Evolutionary conservation across 2,329 filamentous ascomycete species (phyloP).

Genomic region (Geoglossum cookeanum): DNA sequence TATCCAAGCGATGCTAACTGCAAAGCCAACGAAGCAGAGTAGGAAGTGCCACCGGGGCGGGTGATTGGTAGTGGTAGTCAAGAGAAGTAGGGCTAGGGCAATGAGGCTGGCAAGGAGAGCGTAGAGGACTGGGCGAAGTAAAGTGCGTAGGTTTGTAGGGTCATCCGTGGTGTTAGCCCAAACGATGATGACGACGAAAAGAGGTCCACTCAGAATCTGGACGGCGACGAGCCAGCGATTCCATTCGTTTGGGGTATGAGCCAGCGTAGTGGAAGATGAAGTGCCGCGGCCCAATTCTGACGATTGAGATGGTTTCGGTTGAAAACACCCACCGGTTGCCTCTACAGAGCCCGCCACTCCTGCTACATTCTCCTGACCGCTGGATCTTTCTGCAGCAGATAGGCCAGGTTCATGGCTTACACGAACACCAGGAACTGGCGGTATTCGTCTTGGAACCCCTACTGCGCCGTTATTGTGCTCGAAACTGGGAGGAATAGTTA

Average conservation of each 20-base stretch:
- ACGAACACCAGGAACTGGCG: neutral
- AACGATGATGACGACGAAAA: conserved; percentile 61
- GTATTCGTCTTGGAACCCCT: neutral
- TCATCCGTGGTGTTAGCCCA: conserved; percentile 52
- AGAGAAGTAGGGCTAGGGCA: conserved; percentile 44
- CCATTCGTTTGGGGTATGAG: conserved; percentile 38
- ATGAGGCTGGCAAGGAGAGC: conserved; percentile 51
- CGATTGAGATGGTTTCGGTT: neutral
- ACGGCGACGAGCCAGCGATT: conserved; percentile 77
- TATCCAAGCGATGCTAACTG: conserved; percentile 89
- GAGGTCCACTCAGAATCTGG: conserved; percentile 71
- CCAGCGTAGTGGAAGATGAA: neutral
- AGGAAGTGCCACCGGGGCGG: conserved; percentile 57
- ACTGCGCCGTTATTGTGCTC: neutral
- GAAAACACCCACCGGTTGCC: neutral
- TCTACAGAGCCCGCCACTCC: neutral
- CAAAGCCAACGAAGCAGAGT: conserved; percentile 76
- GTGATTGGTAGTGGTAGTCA: conserved; percentile 46
- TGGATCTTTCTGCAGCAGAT: neutral
- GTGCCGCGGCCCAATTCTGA: no score
- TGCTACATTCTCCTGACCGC: neutral
- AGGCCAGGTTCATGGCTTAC: neutral
- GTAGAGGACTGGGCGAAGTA: conserved; percentile 39
- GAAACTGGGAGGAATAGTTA: neutral
- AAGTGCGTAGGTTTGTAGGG: conserved; percentile 28